Percentiles rank a stretch among this genome's conserved stretches.
phyloP scores from a whole-genome alignment of 164 flowering plant genomes.

The Liriodendron chinense region DNA sequence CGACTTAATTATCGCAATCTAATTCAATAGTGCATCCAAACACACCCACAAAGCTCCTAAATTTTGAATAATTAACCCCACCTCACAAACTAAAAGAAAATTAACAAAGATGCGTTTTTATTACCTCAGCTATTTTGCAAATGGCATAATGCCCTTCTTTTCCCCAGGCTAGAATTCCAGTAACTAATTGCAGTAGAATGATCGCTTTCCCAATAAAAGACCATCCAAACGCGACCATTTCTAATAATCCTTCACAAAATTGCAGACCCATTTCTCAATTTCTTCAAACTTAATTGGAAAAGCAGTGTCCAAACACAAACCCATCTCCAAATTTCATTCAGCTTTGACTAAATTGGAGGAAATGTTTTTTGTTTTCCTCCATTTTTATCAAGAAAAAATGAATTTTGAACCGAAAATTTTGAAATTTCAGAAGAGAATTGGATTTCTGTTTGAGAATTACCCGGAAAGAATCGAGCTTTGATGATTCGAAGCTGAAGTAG shows the following conservation, averaged over 20 bases:
- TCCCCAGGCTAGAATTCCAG: conserved; percentile 75
- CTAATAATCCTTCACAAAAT: conserved; percentile 1
- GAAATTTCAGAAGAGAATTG: no score
- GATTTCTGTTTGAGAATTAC: no score
- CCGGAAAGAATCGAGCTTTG: no score
- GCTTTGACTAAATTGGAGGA: no score
- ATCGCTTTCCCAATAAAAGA: conserved; percentile 32
- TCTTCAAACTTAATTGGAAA: background rate
- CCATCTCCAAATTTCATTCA: no score
- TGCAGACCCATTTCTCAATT: background rate
- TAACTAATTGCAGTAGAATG: conserved; percentile 39
- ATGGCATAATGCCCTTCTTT: conserved; percentile 79
- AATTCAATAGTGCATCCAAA: background rate
- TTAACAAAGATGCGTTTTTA: background rate
- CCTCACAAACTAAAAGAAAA: no score
- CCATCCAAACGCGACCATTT: conserved; percentile 26
- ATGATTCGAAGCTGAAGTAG: no score
- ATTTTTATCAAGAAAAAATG: no score
- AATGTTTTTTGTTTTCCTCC: no score
- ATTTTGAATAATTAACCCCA: no score
- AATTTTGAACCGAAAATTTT: no score
- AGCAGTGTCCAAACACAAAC: no score
- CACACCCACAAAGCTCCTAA: background rate
- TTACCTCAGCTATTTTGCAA: conserved; percentile 94
- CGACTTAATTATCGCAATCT: background rate